phyloP scores from a whole-genome alignment of 2,329 filamentous ascomycete species.

The Pleomassaria siparia region DNA sequence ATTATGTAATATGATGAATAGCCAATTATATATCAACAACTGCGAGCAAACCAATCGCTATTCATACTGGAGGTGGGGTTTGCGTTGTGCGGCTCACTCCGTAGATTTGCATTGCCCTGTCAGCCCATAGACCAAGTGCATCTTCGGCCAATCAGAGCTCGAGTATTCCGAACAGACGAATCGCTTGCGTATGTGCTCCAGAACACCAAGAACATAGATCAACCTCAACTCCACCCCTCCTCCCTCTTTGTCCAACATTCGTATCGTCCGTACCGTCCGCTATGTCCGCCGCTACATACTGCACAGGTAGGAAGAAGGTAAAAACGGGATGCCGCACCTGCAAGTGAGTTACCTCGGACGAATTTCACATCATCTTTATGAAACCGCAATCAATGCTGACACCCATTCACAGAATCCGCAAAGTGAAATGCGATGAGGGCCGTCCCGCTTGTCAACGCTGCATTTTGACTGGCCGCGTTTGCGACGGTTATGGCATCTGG shows the following conservation, averaged over 20 bases:
- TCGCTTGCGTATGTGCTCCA: background rate
- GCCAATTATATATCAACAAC: background rate
- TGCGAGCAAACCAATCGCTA: background rate
- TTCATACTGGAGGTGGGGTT: too few relatives aligned
- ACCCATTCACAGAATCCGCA: slow-evolving; percentile 21
- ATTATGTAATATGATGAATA: too few relatives aligned
- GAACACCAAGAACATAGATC: background rate
- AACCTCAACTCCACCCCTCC: background rate
- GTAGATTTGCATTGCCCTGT: background rate
- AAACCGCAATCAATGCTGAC: background rate
- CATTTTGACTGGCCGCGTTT: slow-evolving; percentile 38
- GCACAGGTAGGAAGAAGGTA: background rate
- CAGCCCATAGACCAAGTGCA: background rate
- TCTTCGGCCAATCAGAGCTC: background rate
- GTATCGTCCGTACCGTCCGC: too few relatives aligned
- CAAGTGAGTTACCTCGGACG: slow-evolving; percentile 21
- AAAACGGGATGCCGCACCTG: slow-evolving; percentile 23
- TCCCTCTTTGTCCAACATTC: too few relatives aligned
- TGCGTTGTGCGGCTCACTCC: background rate
- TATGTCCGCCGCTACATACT: background rate
- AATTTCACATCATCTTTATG: background rate
- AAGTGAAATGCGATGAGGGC: slow-evolving; percentile 42
- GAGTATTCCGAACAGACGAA: background rate
- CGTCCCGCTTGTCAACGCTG: slow-evolving; percentile 42
- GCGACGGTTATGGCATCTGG: slow-evolving; percentile 50